phyloP scores from a whole-genome alignment of 1,284 basidiomycete species.

The Crucibulum parvulum region DNA sequence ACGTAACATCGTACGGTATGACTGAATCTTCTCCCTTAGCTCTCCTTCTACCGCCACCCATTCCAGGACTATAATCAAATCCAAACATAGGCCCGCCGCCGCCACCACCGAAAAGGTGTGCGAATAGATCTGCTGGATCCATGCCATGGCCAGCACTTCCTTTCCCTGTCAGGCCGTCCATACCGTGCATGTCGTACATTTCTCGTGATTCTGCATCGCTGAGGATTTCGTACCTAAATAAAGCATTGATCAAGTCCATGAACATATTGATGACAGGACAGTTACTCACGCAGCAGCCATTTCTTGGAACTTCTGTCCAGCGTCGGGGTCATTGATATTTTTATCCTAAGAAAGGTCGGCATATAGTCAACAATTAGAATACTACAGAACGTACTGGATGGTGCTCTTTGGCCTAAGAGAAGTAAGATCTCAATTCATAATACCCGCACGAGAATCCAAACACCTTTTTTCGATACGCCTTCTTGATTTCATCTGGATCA shows the following conservation, averaged over 20 bases:
- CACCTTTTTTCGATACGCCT: conserved; percentile 91
- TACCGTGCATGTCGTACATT: conserved; percentile 84
- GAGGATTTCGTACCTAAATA: conserved; percentile 82
- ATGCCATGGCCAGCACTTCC: conserved; percentile 52
- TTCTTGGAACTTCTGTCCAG: conserved; percentile 85
- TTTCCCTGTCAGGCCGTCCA: conserved; percentile 66
- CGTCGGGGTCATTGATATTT: conserved; percentile 83
- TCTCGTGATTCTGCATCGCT: conserved; percentile 81
- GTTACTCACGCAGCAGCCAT: conserved; percentile 82
- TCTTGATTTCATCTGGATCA: conserved; percentile 82
- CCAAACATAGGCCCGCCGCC: conserved; percentile 53
- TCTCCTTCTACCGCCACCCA: conserved; percentile 46
- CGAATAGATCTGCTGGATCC: conserved; percentile 77
- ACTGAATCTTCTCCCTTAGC: conserved; percentile 75
- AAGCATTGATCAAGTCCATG: conserved; percentile 6
- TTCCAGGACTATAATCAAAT: conserved; percentile 58
- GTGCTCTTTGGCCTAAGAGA: conserved; percentile 80
- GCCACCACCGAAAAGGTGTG: conserved; percentile 71
- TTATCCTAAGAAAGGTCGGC: conserved; percentile 39
- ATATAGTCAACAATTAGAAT: neutral
- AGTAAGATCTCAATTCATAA: conserved; percentile 6
- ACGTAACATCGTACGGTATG: conserved; percentile 85
- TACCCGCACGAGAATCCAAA: conserved; percentile 4
- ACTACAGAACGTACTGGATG: conserved; percentile 74
- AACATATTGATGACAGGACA: conserved; percentile 4